Conservation (phyloP, 148 eudicot genomes). For the Rhododendron ferrugineum region DNA sequence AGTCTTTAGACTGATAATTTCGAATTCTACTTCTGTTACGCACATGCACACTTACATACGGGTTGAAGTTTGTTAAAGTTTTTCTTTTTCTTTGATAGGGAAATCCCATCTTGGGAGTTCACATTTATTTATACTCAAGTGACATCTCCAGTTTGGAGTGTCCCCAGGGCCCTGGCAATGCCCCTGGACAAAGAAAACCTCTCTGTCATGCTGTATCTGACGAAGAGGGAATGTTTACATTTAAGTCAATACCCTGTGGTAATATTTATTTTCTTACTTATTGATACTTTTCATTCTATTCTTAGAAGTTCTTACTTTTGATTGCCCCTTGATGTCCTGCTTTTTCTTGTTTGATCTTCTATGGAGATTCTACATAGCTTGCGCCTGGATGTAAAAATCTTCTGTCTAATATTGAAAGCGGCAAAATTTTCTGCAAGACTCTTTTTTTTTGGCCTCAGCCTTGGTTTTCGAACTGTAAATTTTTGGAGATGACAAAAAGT, state of each 20-base stretch:
- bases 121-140: conserved; percentile 79
- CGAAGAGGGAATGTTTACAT: conserved; percentile 74
- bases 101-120: conserved; percentile 94
- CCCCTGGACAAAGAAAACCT: conserved; percentile 66
- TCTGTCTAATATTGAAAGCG: neutral
- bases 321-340: neutral
- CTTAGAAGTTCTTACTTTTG: neutral
- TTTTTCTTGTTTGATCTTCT: neutral
- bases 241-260: conserved; percentile 90
- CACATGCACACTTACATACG: neutral
- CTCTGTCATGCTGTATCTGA: conserved; percentile 91
- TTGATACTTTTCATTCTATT: neutral
- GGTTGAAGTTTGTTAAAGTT: neutral
- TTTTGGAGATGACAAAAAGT: neutral
- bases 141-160: conserved; percentile 72
- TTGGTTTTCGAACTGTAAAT: neutral
- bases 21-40: neutral
- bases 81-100: conserved; percentile 39
- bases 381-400: neutral
- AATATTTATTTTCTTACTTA: conserved; percentile 13
- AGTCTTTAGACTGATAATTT: neutral
- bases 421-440: neutral
- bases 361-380: conserved; percentile 4
- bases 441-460: neutral
- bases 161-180: conserved; percentile 63